Conservation (phyloP, 805 yeast species). For the Ogataea saltuana region DNA sequence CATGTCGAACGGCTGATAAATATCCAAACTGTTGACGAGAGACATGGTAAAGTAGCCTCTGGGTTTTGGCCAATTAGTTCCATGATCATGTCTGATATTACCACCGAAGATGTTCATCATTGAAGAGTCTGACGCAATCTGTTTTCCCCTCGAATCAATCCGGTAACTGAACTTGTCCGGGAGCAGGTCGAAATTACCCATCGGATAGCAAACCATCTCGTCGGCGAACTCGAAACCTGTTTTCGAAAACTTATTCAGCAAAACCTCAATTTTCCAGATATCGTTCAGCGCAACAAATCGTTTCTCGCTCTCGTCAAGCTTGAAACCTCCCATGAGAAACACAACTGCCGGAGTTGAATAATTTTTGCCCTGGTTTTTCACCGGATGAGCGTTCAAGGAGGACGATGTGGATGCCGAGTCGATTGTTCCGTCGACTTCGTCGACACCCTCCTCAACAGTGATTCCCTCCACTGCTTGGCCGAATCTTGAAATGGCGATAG, state of each 20-base stretch:
- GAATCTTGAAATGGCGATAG: slow-evolving; percentile 35
- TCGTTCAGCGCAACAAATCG: slow-evolving; percentile 37
- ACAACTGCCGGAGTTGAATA: slow-evolving; percentile 35
- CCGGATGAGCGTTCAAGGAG: slow-evolving; percentile 8
- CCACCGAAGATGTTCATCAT: slow-evolving; percentile 25
- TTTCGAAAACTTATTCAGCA: slow-evolving; percentile 32
- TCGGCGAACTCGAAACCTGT: slow-evolving; percentile 34
- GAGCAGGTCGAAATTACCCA: slow-evolving; percentile 31
- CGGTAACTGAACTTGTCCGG: slow-evolving; percentile 22
- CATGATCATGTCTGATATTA: slow-evolving; percentile 23
- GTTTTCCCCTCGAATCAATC: slow-evolving; percentile 22
- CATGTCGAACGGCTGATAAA: slow-evolving; percentile 4
- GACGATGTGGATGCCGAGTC: slow-evolving; percentile 5
- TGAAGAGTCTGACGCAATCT: slow-evolving; percentile 7
- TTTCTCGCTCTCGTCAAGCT: slow-evolving; percentile 31
- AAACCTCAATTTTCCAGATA: slow-evolving; percentile 36
- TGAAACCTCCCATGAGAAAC: slow-evolving; percentile 53
- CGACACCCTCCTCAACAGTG: slow-evolving; percentile 33
- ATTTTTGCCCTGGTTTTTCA: neutral
- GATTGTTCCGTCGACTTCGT: slow-evolving; percentile 11
- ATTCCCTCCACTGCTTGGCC: slow-evolving; percentile 31
- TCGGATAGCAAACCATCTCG: slow-evolving; percentile 33
- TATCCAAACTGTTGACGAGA: slow-evolving; percentile 20
- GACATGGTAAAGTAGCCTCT: slow-evolving; percentile 31
- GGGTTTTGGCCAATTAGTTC: slow-evolving; percentile 34